phyloP scores from a whole-genome alignment of 177 flowering plant species.

The Telopea speciosissima region DNA sequence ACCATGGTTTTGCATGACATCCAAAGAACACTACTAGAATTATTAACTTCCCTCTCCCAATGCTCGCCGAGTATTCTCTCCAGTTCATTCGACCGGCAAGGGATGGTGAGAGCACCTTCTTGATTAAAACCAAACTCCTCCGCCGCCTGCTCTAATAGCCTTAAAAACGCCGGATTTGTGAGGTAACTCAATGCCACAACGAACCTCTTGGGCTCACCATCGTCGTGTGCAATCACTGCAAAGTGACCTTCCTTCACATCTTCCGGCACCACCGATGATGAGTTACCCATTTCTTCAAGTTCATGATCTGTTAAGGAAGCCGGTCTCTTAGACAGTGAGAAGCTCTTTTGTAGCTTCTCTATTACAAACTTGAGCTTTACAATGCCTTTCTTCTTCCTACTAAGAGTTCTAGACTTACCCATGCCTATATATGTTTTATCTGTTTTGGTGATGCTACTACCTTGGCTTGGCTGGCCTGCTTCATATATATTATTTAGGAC shows the following conservation, averaged over 20 bases:
- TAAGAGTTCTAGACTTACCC: constrained; percentile 15
- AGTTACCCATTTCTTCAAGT: constrained; percentile 10
- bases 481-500: neutral
- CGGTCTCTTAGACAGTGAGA: constrained; percentile 21
- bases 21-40: constrained; percentile 12
- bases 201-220: constrained; percentile 38
- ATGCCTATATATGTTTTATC: neutral
- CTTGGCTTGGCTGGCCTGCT: neutral
- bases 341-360: constrained; percentile 41
- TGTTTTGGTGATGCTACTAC: neutral
- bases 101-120: constrained; percentile 56
- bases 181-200: constrained; percentile 48
- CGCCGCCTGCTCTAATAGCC: constrained; percentile 59
- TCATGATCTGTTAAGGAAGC: constrained; percentile 6
- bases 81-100: constrained; percentile 53
- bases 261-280: constrained; percentile 43
- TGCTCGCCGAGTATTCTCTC: constrained; percentile 42
- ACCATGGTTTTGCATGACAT: constrained; percentile 7
- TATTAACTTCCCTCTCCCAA: constrained; percentile 14
- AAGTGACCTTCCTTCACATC: constrained; percentile 80
- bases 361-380: constrained; percentile 33
- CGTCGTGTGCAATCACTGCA: constrained; percentile 52
- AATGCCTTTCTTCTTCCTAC: constrained; percentile 30
- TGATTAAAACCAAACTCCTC: constrained; percentile 71
- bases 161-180: constrained; percentile 40